A percentile compares a stretch with the other conserved stretches of the same genome.
These are phyloP conservation scores for Sarcomyxa edulis DNA, from an alignment of 768 basidiomycete genomes.

Conservation along the genomic window DNA sequence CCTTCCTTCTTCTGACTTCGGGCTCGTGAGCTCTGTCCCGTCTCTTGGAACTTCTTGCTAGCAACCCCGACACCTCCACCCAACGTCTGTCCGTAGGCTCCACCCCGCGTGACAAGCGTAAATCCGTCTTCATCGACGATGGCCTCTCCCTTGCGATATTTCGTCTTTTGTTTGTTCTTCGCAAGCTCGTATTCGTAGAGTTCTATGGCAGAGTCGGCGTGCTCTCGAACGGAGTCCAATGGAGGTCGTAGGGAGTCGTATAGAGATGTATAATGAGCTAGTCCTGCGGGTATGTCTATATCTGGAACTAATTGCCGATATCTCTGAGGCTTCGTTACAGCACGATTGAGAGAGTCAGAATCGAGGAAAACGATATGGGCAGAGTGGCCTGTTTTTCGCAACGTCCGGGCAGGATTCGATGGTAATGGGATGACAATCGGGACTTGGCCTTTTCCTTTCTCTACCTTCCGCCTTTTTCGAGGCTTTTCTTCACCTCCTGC, in stretches of 20 bases:
- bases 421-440: slow-evolving; percentile 65
- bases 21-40: slow-evolving; percentile 39
- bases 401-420: slow-evolving; percentile 39
- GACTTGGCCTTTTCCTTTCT: slow-evolving; percentile 22
- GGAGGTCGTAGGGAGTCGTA: slow-evolving; percentile 72
- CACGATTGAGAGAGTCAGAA: slow-evolving; percentile 61
- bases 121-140: slow-evolving; percentile 94
- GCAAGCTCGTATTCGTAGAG: slow-evolving; percentile 71
- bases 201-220: slow-evolving; percentile 75
- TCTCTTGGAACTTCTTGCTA: slow-evolving; percentile 63
- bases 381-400: slow-evolving; percentile 57
- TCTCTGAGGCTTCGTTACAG: slow-evolving; percentile 50
- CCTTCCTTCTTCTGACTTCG: slow-evolving; percentile 43
- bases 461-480: slow-evolving; percentile 34
- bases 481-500: slow-evolving; percentile 27
- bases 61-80: slow-evolving; percentile 71
- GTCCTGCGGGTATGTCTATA: slow-evolving; percentile 56
- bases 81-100: slow-evolving; percentile 82
- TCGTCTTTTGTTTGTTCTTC: slow-evolving; percentile 53
- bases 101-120: slow-evolving; percentile 89
- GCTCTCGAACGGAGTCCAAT: slow-evolving; percentile 65
- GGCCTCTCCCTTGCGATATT: slow-evolving; percentile 79
- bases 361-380: slow-evolving; percentile 76
- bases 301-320: slow-evolving; percentile 59
- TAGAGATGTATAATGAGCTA: slow-evolving; percentile 63